phyloP scores from a whole-genome alignment of 1,284 basidiomycete species.

The Mycosarcoma mackinlayi region DNA sequence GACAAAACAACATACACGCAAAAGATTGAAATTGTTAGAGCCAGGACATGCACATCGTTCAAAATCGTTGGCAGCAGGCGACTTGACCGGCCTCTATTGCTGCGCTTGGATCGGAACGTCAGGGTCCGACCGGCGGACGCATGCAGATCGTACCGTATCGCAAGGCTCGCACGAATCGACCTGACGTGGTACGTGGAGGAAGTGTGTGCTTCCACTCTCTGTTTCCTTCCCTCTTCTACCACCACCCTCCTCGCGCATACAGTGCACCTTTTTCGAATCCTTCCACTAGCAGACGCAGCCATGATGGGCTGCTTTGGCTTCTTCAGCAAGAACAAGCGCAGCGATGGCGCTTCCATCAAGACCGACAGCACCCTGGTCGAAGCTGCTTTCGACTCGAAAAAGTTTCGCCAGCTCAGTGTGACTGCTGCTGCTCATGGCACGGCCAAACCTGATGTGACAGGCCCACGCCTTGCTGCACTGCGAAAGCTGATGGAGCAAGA shows the following conservation, averaged over 20 bases:
- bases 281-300: too few species aligned
- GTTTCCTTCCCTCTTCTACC: not conserved
- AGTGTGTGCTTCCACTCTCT: too few species aligned
- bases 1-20: too few species aligned
- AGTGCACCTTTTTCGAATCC: too few species aligned
- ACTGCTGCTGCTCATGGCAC: too few species aligned
- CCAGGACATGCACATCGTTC: too few species aligned
- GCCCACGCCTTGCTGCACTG: constrained; percentile 73
- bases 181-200: not conserved
- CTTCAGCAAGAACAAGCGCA: constrained; percentile 18
- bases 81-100: too few species aligned
- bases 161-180: constrained; percentile 6
- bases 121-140: constrained; percentile 17
- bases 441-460: constrained; percentile 37
- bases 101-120: constrained; percentile 6
- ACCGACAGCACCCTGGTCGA: constrained; percentile 43
- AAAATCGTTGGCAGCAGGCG: too few species aligned
- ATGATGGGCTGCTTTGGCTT: constrained; percentile 44
- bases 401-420: constrained; percentile 11
- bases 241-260: too few species aligned
- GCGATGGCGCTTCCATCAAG: constrained; percentile 34
- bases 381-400: constrained; percentile 14
- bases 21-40: too few species aligned
- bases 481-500: constrained; percentile 53
- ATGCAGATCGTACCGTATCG: too few species aligned